A percentile compares a stretch with the other conserved stretches of the same genome.
Conservation (phyloP, 306 rosid species). For the Prosopis cineraria region DNA sequence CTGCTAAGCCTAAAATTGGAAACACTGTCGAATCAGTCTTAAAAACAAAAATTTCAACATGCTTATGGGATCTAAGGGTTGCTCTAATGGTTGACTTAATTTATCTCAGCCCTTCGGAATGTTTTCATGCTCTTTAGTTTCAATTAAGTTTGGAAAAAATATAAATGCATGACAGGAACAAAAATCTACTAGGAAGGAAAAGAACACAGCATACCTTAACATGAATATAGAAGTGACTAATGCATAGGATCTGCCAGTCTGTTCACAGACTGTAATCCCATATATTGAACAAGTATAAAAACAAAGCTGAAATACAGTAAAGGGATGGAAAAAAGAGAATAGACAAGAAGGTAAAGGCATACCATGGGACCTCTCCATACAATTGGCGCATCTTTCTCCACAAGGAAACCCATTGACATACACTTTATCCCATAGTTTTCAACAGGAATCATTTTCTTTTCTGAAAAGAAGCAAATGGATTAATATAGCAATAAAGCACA, state of each 20-base stretch:
- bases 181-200: neutral
- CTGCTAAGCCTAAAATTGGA: neutral
- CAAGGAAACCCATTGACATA: conserved; percentile 95
- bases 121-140: neutral
- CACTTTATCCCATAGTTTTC: conserved; percentile 91
- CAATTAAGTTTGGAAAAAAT: neutral
- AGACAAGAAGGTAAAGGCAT: conserved; percentile 37
- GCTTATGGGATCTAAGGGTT: neutral
- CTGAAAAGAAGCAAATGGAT: conserved; percentile 51
- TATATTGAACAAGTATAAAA: neutral
- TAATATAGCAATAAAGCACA: conserved; percentile 21
- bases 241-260: neutral
- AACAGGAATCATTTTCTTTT: conserved; percentile 88
- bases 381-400: conserved; percentile 87
- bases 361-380: conserved; percentile 99
- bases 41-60: neutral
- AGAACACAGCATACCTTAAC: neutral
- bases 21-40: neutral
- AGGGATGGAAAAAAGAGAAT: conserved; percentile 1
- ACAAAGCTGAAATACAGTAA: neutral
- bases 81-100: neutral
- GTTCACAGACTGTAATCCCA: neutral
- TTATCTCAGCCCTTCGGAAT: neutral
- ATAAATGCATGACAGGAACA: neutral
- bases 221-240: neutral